Evolutionary conservation across 768 basidiomycete genomes (phyloP), one percentile per base, ranked within the genome.

Genomic region (Candolleomyces efflorescens): DNA sequence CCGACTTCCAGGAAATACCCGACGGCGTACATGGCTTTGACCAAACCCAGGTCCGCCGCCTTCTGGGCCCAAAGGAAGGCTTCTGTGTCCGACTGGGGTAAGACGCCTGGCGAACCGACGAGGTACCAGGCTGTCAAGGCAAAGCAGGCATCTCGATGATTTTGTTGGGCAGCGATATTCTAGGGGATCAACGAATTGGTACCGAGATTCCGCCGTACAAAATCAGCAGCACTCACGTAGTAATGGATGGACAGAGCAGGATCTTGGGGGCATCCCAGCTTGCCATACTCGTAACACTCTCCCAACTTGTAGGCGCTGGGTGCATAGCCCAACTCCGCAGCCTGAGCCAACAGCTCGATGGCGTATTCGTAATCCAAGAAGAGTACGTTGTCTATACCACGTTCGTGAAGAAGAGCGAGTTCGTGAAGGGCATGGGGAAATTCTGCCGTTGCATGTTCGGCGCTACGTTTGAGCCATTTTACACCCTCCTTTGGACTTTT

Each of bases 71-170:
- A 99, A 3, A 99, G 77, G 73, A 86, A 98, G 11, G 97, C 97
- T 68, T 99, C 97, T 0, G 96, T 98, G 69, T 99, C 97, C 0
- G 94, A 97, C 68, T 99, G 97, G 0, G 97, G 96, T 15, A 99
- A 82, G 1, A 99, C 94, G 22, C 97, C 96, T 0, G 95, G 92
- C 9, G 95, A 98, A 48, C 97, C 97, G 59, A 98, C 96, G 62
- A 99, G 87, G 68, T 99, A 99, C 96, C 96, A 99, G 6, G 97
- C 95, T 17, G 97, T 98, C 43, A 99, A 79, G 1, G 97, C 96
- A 67, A 98, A 98, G 69, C 96, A 98, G 0, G 96, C 94, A 66
- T 98, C 97, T 4, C 91, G 88, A 68, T 99, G 97, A 65, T 86
- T 87, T 74, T 98, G 95, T 67, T 98, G 96, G 2, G 97, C 97